Evolutionary conservation across 2,329 filamentous ascomycete genomes (phyloP).

Genomic region (Fusarium fracticaudum): DNA sequence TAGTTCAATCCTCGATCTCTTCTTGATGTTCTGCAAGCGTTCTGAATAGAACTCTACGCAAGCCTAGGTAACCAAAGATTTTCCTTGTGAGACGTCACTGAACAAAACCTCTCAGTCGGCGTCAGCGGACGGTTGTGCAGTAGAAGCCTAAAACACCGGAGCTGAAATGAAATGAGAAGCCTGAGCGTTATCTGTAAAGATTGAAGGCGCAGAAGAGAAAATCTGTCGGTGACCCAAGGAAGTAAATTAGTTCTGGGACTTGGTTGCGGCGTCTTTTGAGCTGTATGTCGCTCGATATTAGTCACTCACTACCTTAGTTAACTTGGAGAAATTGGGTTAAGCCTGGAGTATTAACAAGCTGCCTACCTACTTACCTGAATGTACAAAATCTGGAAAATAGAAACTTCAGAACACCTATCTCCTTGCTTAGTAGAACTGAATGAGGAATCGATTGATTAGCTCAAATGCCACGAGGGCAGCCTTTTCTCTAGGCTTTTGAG

Average conservation of each 20-base stretch:
- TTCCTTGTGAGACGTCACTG: slow-evolving; percentile 20
- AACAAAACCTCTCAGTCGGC: slow-evolving; percentile 11
- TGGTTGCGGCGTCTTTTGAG: slow-evolving; percentile 6
- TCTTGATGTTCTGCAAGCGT: not conserved
- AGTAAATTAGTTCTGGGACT: not conserved
- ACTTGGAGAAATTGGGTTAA: slow-evolving; percentile 13
- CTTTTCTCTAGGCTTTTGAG: not conserved
- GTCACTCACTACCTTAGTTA: slow-evolving; percentile 8
- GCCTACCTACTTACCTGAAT: not conserved
- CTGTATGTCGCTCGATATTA: slow-evolving; percentile 19
- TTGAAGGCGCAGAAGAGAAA: not conserved
- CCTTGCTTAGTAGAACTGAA: not conserved
- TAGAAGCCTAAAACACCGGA: not conserved
- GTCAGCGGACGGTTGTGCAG: not conserved
- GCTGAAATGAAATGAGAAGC: not conserved
- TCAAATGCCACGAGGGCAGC: not conserved
- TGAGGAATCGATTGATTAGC: not conserved
- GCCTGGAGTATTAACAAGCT: not conserved
- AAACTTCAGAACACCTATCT: not conserved
- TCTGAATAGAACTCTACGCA: not conserved
- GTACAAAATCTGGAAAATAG: not conserved
- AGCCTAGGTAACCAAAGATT: not conserved
- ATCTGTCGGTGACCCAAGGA: not conserved
- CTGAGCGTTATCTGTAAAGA: not conserved
- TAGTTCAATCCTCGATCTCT: not conserved